Conservation (phyloP, 805 yeast species). For the Komagataella pastoris region DNA sequence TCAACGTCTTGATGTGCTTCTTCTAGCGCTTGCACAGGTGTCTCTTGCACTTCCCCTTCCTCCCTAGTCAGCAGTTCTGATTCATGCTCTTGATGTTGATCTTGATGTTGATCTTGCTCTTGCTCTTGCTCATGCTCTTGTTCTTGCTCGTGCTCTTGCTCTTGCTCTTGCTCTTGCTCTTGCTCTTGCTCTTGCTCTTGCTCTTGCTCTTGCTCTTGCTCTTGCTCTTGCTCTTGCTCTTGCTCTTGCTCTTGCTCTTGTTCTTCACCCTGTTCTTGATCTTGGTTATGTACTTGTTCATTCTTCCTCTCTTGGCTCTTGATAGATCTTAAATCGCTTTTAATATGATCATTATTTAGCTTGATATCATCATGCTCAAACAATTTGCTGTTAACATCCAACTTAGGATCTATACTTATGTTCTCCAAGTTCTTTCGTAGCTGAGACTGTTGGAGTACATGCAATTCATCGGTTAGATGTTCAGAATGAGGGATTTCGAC, state of each 20-base stretch:
- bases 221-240: constrained; percentile 2
- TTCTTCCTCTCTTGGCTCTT: constrained; percentile 2
- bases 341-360: constrained; percentile 13
- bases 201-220: too few relatives aligned
- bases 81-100: not conserved
- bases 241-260: not conserved
- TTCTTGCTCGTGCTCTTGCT: not conserved
- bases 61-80: not conserved
- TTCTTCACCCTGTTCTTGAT: not conserved
- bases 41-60: not conserved
- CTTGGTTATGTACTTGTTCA: not conserved
- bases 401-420: constrained; percentile 2
- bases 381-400: constrained; percentile 11
- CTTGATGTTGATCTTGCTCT: constrained; percentile 1
- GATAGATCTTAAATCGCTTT: constrained; percentile 8
- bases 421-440: not conserved
- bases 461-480: not conserved
- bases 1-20: not conserved
- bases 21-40: not conserved
- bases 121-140: not conserved
- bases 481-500: constrained; percentile 19
- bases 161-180: not conserved
- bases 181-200: too few relatives aligned
- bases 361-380: constrained; percentile 14
- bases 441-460: not conserved